A percentile compares a stretch with the other conserved stretches of the same genome.
phyloP scores from a whole-genome alignment of 2,329 filamentous ascomycete species.

The Fusarium tanahbumbuense region DNA sequence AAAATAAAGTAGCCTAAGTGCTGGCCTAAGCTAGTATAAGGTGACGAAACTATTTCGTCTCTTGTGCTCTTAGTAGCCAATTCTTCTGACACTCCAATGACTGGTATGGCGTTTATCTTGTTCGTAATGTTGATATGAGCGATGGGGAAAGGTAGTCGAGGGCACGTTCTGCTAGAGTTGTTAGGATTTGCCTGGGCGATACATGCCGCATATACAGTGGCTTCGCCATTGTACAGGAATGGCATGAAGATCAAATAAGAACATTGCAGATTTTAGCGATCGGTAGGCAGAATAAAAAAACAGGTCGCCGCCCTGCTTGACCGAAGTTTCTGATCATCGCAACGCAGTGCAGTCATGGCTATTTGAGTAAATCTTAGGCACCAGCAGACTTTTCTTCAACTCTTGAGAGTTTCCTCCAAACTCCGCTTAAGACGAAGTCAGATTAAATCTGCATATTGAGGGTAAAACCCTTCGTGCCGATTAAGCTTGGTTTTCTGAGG shows the following conservation, averaged over 20 bases:
- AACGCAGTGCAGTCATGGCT: neutral
- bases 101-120: constrained; percentile 20
- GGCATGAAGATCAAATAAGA: neutral
- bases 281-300: neutral
- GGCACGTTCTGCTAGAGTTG: neutral
- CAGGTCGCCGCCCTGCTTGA: neutral
- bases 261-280: neutral
- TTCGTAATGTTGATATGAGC: constrained; percentile 19
- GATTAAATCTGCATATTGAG: neutral
- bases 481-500: neutral
- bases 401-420: neutral
- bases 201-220: too few species aligned
- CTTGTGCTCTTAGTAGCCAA: neutral
- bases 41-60: neutral
- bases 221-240: neutral
- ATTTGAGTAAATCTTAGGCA: neutral
- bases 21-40: too few species aligned
- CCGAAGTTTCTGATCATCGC: neutral
- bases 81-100: neutral
- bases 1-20: neutral
- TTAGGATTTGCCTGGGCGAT: neutral
- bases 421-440: neutral
- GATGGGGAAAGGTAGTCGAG: neutral
- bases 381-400: neutral
- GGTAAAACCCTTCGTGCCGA: neutral